phyloP scores from a whole-genome alignment of 2,329 filamentous ascomycete species.

The Sporothrix phasma region DNA sequence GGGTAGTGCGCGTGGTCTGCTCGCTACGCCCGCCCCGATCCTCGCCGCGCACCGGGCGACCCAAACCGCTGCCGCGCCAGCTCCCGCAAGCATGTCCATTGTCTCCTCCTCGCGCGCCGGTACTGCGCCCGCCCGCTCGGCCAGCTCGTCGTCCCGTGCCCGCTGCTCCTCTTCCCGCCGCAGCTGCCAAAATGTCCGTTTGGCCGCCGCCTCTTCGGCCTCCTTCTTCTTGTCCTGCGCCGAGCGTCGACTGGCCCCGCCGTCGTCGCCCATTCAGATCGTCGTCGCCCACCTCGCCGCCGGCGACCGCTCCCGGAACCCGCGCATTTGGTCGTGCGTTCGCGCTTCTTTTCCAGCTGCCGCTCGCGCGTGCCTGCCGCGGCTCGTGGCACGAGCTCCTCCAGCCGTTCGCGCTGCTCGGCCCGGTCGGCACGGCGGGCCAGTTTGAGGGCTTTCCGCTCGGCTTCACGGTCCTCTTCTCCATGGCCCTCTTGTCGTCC shows the following conservation, averaged over 20 bases:
- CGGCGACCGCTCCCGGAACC: conserved; percentile 60
- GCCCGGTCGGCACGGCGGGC: conserved; percentile 56
- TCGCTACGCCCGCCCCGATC: not conserved
- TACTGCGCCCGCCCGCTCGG: conserved; percentile 11
- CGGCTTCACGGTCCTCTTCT: conserved; percentile 41
- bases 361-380: conserved; percentile 76
- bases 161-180: conserved; percentile 14
- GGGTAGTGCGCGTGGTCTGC: too few relatives aligned
- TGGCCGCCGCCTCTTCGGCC: conserved; percentile 49
- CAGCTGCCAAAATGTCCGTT: conserved; percentile 47
- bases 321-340: conserved; percentile 59
- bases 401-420: conserved; percentile 59
- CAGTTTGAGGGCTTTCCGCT: conserved; percentile 37
- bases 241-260: conserved; percentile 33
- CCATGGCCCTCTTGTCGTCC: conserved; percentile 44
- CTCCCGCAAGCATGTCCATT: conserved; percentile 4
- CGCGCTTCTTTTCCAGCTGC: conserved; percentile 73
- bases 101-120: conserved; percentile 10
- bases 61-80: conserved; percentile 14
- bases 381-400: conserved; percentile 77
- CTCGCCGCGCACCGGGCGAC: not conserved
- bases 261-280: conserved; percentile 69
- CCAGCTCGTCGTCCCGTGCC: conserved; percentile 8
- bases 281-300: conserved; percentile 56
- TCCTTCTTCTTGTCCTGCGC: conserved; percentile 49